phyloP scores from a whole-genome alignment of 108 stramenopile species.

The Skeletonema tropicum region DNA sequence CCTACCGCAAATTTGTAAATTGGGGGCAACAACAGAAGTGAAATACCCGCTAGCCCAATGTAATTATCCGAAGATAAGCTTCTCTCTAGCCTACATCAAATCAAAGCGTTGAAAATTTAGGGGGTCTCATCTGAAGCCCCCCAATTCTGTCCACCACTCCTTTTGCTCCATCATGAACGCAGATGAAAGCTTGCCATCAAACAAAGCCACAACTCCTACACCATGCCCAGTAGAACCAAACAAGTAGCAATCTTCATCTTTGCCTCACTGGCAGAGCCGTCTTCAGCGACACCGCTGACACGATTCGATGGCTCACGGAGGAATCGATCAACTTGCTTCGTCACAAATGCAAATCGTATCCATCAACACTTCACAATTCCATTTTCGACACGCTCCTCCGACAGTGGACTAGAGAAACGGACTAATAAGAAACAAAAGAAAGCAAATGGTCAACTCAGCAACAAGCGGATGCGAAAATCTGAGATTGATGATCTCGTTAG shows the following conservation, averaged over 20 bases:
- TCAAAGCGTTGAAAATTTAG: not conserved
- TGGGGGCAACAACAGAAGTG: no score
- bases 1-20: no score
- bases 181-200: no score
- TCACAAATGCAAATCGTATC: not conserved
- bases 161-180: no score
- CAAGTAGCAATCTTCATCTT: not conserved
- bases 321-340: not conserved
- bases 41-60: no score
- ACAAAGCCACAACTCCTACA: not conserved
- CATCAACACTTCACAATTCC: not conserved
- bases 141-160: not conserved
- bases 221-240: not conserved
- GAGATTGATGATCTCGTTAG: slow-evolving; percentile 41
- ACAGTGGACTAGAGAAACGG: not conserved
- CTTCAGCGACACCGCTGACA: not conserved
- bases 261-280: not conserved
- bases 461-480: slow-evolving; percentile 28
- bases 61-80: no score
- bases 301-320: not conserved
- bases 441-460: not conserved
- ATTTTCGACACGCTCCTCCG: not conserved
- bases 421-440: not conserved
- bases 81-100: no score
- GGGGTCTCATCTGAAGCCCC: not conserved